Base-by-base conservation (phyloP, 139 green algal genomes). In the Picochlorum sp. region DNA sequence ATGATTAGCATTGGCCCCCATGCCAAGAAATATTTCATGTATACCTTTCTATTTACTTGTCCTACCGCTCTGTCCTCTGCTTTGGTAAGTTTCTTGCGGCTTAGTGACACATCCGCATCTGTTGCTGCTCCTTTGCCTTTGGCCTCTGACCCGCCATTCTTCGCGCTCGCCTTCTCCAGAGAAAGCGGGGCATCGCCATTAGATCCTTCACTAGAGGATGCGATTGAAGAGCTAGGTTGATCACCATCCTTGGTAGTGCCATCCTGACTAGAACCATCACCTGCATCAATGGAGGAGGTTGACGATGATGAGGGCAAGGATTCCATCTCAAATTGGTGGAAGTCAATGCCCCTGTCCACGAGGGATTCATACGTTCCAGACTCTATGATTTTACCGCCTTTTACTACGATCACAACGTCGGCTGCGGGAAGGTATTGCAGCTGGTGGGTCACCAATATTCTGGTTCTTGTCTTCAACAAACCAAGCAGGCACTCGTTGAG, bases 361-460 rank as follows among this genome's bases (percentile, higher is more conserved):
- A 91, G 74, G 52, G 86, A 60, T 1, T 55, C 37, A 49, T 87
- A 89, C 3, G 73, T 78, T 23, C 86, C 86, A 21, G 63, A 62
- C 49, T 94, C 83, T 3, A 64, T 57, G 7, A 97, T 76, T 7
- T 57, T 68, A 1, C 89, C 92, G 3, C 81, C 82, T 26, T 82
- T 45, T 73, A 98, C 78, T n/a, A 96, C 83, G 15, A 96, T 52
- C 11, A 97, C 78, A 2, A 75, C 4, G 73, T 98, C 90, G 4
- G 90, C 89, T 24, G 67, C 50, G 8, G 81, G 79, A 51, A 96
- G 80, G 77, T 86, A 97, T 77, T 98, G 85, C 60, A 88, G 72
- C 67, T 80, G 69, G 60, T 96, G 88, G 6, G 90, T 95, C 1
- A 95, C 89, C 50, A 96, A 82, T 13, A 95, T 49, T 7, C 86